phyloP scores from a whole-genome alignment of 371 early-diverging fungal species.

The Chytridium lagenaria region DNA sequence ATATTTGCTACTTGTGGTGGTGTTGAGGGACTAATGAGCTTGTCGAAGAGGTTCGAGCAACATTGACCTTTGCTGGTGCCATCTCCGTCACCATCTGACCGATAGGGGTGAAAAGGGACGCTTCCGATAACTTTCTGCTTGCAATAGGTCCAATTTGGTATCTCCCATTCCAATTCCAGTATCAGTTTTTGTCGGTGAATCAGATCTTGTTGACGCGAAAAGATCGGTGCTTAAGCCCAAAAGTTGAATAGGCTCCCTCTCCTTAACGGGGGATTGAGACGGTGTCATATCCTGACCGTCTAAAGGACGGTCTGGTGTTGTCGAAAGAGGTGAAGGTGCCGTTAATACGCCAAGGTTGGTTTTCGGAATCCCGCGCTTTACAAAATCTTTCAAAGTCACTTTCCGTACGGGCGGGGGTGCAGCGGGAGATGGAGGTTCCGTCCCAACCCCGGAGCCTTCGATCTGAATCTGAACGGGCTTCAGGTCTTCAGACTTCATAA shows the following conservation, averaged over 20 bases:
- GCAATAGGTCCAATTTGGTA: too few relatives aligned
- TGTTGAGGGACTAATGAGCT: not conserved
- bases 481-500: too few relatives aligned
- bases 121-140: too few relatives aligned
- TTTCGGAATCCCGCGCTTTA: constrained; percentile 14
- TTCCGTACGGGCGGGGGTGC: constrained; percentile 7
- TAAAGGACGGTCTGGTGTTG: not conserved
- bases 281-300: not conserved
- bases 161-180: too few relatives aligned
- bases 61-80: too few relatives aligned
- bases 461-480: too few relatives aligned
- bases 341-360: not conserved
- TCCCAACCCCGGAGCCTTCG: too few relatives aligned
- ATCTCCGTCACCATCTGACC: too few relatives aligned
- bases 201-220: too few relatives aligned
- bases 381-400: constrained; percentile 18
- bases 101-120: too few relatives aligned
- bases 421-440: not conserved
- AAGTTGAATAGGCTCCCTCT: not conserved
- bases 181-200: too few relatives aligned
- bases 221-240: not conserved
- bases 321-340: not conserved
- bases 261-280: not conserved
- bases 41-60: too few relatives aligned
- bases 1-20: not conserved